Base-by-base conservation (phyloP, 2,329 filamentous ascomycete genomes). In the Sporothrix phasma region DNA sequence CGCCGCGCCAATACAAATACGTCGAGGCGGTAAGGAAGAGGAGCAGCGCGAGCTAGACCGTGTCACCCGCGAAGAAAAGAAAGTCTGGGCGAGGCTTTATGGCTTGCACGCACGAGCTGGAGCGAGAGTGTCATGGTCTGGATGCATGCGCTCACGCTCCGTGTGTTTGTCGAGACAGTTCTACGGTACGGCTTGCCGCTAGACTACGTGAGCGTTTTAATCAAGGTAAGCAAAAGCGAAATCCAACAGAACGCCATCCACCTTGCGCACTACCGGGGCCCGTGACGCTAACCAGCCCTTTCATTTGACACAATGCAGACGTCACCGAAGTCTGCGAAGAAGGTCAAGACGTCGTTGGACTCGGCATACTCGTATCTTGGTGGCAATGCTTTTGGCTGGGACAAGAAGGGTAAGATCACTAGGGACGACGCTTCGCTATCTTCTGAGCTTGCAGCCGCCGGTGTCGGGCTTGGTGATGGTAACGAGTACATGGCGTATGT, bases 141-240 rank as follows among this genome's bases (percentile, higher is more conserved):
- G 91, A 84, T 96, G 59, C 94, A 99, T 73, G 89, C 96, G 31
- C 80, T 97, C 72, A 89, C 92, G 6, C 78, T 99, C 71, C 82
- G 94, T 62, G 92, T 97, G 22, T 99, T 97, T 76, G 94, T 99
- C 22, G 94, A 99, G 81, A 96, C 92, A 5, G 94, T 99, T n/a
- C 79, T 99, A 72, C 86, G 94, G 69, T 99, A 99, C 73, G 94
- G 94, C 31, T 76, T 99, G 70, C 94, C 94, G 56, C 78, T 97
- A 68, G 89, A 95, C 70, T 99, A 93, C 75, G 87, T 96, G 58
- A 89, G 88, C 69, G 90, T 87, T 17, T 78, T 97, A 69, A 80
- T 97, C 67, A 88, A 90, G 87, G 92, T 96, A 82, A 70, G 84
- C n/a, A 24, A 47, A 47, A 51, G 15, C n/a, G n/a, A n/a, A 10